phyloP scores from a whole-genome alignment of 495 filamentous ascomycete genomes.

The Neurospora sp. region DNA sequence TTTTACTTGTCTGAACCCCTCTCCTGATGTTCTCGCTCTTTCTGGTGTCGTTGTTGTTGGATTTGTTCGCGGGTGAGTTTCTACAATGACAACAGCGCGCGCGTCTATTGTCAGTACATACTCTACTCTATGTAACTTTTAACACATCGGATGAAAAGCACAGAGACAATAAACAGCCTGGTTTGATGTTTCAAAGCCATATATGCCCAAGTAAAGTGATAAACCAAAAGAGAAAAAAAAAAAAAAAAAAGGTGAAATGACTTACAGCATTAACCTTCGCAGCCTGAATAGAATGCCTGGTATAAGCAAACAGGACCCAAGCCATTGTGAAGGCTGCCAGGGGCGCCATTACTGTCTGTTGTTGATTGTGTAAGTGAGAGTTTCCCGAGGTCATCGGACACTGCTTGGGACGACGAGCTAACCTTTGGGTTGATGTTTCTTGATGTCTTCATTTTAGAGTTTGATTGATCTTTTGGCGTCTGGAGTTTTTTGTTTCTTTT shows the following conservation, averaged over 20 bases:
- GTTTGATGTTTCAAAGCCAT: background rate
- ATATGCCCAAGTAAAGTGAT: background rate
- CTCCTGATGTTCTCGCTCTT: background rate
- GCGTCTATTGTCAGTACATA: background rate
- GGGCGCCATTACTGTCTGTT: constrained; percentile 35
- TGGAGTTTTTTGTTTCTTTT: background rate
- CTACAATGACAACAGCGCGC: background rate
- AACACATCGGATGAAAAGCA: background rate
- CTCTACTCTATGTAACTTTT: background rate
- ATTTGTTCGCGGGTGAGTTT: background rate
- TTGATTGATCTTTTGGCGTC: background rate
- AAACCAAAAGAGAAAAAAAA: background rate
- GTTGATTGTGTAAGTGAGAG: background rate
- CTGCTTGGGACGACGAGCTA: background rate
- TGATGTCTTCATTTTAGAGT: background rate
- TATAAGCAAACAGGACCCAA: constrained; percentile 34
- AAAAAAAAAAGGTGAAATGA: background rate
- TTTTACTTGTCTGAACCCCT: background rate
- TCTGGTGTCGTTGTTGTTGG: background rate
- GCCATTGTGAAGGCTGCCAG: constrained; percentile 41
- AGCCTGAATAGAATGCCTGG: constrained; percentile 31
- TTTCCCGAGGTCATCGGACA: background rate
- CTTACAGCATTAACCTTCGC: constrained; percentile 33
- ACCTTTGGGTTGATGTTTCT: background rate
- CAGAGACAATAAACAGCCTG: background rate